Conservation (phyloP, 805 yeast species). For the Metschnikowia gelsemii region DNA sequence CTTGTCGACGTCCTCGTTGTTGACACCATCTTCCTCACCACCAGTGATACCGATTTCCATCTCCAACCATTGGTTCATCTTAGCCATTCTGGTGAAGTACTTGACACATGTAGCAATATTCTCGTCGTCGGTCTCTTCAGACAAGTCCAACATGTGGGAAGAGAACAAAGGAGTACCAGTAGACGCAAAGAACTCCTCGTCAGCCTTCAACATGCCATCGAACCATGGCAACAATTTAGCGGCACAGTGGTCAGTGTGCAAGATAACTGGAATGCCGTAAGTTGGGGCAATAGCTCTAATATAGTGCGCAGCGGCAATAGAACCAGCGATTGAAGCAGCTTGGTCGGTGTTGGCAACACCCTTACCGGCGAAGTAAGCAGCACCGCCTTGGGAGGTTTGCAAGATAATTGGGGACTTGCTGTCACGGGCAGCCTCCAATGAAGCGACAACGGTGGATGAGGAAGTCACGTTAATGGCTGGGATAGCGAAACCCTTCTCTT, state of each 20-base stretch:
- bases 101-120: constrained; percentile 92
- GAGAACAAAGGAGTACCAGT: constrained; percentile 97
- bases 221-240: constrained; percentile 97
- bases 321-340: constrained; percentile 90
- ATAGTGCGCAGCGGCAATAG: constrained; percentile 97
- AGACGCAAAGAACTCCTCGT: constrained; percentile 82
- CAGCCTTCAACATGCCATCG: constrained; percentile 97
- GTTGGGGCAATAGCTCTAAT: constrained; percentile 94
- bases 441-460: constrained; percentile 79
- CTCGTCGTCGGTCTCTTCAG: constrained; percentile 95
- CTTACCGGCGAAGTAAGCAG: constrained; percentile 99
- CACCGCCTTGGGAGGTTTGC: constrained; percentile 99
- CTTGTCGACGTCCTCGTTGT: constrained; percentile 90
- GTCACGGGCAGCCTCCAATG: constrained; percentile 51
- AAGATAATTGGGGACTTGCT: constrained; percentile 84
- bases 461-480: constrained; percentile 99
- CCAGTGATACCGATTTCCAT: constrained; percentile 99
- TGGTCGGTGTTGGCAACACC: constrained; percentile 94
- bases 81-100: constrained; percentile 92
- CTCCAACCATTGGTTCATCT: constrained; percentile 96
- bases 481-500: constrained; percentile 88
- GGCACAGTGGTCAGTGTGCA: constrained; percentile 99
- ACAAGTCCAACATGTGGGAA: constrained; percentile 97
- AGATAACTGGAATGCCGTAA: constrained; percentile 93
- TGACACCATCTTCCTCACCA: constrained; percentile 99